Conservation (phyloP, 805 yeast genomes). For the Candida tallmaniae region DNA sequence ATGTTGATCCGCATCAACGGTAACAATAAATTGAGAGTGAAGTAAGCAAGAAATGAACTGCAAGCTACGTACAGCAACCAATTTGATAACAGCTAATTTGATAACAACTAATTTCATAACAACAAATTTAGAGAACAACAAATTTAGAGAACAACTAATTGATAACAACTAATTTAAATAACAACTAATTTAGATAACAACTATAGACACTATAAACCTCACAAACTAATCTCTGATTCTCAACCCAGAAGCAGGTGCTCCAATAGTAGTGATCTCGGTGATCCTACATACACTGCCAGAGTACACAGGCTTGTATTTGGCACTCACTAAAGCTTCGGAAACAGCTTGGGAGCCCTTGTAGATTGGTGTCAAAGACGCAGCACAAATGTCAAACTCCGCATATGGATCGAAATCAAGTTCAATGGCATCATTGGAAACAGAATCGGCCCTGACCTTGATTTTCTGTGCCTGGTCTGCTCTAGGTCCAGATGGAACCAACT, state of each 20-base stretch:
- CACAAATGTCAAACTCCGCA: constrained; percentile 88
- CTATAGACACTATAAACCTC: no score
- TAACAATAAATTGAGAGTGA: no score
- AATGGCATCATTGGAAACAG: constrained; percentile 77
- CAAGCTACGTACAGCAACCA: no score
- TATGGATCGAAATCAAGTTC: constrained; percentile 91
- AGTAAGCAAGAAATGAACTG: no score
- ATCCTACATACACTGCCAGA: constrained; percentile 78
- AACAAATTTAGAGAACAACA: no score
- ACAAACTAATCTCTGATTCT: constrained; percentile 42
- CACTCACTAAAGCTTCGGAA: constrained; percentile 83
- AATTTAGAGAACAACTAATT: no score
- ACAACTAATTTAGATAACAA: no score
- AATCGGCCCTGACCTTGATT: constrained; percentile 75
- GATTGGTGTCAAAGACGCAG: constrained; percentile 82
- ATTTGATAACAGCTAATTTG: no score
- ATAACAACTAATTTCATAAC: no score
- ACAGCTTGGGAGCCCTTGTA: constrained; percentile 69
- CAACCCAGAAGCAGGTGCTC: constrained; percentile 90
- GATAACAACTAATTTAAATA: no score
- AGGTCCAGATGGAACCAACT: constrained; percentile 65
- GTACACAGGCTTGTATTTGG: constrained; percentile 71
- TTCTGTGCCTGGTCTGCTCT: constrained; percentile 87
- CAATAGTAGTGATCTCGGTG: constrained; percentile 73
- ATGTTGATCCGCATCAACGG: no score